These are phyloP conservation scores for Coccomyxa subellipsoidea DNA, from an alignment of 163 green algal genomes.

Conservation along the genomic window DNA sequence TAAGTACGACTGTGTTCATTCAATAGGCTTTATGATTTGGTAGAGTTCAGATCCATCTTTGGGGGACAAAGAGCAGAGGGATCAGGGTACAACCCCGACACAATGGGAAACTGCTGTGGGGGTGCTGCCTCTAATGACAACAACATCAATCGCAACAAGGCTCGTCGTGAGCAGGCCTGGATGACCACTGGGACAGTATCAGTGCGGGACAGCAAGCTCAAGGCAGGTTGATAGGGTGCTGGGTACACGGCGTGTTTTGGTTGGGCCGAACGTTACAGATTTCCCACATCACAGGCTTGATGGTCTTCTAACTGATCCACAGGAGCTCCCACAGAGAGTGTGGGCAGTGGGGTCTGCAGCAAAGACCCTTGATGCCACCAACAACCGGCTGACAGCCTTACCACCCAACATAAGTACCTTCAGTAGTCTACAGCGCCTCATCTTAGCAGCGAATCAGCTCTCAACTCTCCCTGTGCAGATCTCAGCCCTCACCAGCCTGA, in stretches of 20 bases:
- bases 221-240: slow-evolving; percentile 6
- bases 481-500: slow-evolving; percentile 29
- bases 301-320: background rate
- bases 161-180: slow-evolving; percentile 26
- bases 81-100: background rate
- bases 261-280: background rate
- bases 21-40: no score
- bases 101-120: slow-evolving; percentile 15
- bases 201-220: slow-evolving; percentile 25
- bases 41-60: no score
- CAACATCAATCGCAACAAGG: slow-evolving; percentile 13
- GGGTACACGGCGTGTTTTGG: background rate
- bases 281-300: background rate
- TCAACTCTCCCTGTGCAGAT: slow-evolving; percentile 39
- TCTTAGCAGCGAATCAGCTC: slow-evolving; percentile 51
- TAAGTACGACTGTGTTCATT: no score
- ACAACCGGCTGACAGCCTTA: slow-evolving; percentile 33
- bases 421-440: slow-evolving; percentile 33
- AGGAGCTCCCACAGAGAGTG: slow-evolving; percentile 37
- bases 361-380: slow-evolving; percentile 35
- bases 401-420: slow-evolving; percentile 25
- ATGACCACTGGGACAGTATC: slow-evolving; percentile 23
- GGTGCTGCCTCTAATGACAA: slow-evolving; percentile 17
- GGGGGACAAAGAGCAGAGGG: background rate
- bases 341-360: slow-evolving; percentile 18